These are phyloP conservation scores for Nowakowskiella sp. DNA, from an alignment of 192 early-diverging fungal genomes.

Conservation along the genomic window DNA sequence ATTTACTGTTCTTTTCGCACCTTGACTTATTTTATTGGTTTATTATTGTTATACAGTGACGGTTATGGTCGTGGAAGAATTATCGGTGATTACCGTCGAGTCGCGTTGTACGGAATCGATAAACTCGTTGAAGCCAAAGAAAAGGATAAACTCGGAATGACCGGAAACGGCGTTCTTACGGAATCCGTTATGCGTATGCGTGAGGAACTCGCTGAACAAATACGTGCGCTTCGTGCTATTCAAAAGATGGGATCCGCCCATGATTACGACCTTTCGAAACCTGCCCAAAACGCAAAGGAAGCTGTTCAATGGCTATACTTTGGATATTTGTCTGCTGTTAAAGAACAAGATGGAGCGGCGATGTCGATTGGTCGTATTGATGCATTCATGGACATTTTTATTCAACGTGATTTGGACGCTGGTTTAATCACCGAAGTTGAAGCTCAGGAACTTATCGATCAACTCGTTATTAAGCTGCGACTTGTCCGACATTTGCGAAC, in stretches of 20 bases:
- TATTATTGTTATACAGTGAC: not conserved
- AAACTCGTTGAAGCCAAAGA: constrained; percentile 9
- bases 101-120: constrained; percentile 19
- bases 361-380: constrained; percentile 18
- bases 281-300: constrained; percentile 18
- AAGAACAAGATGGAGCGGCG: constrained; percentile 20
- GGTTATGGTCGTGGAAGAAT: constrained; percentile 20
- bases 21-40: not conserved
- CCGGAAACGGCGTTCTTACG: constrained; percentile 1
- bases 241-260: constrained; percentile 14
- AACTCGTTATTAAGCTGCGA: constrained; percentile 20
- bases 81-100: constrained; percentile 20
- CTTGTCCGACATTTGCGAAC: constrained; percentile 21
- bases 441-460: constrained; percentile 18
- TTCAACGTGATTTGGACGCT: constrained; percentile 14
- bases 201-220: constrained; percentile 17
- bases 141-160: constrained; percentile 11
- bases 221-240: constrained; percentile 12
- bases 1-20: not conserved
- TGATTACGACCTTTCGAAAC: constrained; percentile 12
- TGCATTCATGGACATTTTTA: constrained; percentile 22
- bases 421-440: constrained; percentile 13
- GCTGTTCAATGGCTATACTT: constrained; percentile 17
- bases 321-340: constrained; percentile 18
- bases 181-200: constrained; percentile 14